Evolutionary conservation across 176 grass and related monocot genomes (phyloP), one percentile per base, ranked within the genome.

Genomic region (Oryza punctata): DNA sequence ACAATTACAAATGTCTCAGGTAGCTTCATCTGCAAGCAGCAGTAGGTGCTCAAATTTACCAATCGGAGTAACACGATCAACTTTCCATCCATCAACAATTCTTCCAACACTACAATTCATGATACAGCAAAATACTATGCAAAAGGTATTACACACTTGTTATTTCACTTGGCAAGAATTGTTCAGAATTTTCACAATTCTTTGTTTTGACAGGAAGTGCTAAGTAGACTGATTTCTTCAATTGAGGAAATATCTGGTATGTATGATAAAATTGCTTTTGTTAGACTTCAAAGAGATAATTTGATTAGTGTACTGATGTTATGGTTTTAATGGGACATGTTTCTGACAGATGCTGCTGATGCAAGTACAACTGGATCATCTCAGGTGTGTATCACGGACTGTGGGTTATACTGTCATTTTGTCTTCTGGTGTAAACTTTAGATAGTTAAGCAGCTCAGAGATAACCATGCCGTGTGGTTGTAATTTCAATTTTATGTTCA

Each of bases 51-150:
- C 81, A 81, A 84, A 78, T 84, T 69, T 63, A 77, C 57, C 79
- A 69, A 76, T 63, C 72, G 88, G 87, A 70, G 65, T 83, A 82
- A 79, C 74, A 73, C 67, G 30, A 73, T 67, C 74, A 67, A 67
- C 76, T 69, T 37, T 72, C 25, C 80, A 85, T 63, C 30, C 66
- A 66, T 63, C 80, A 15, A 41, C 86, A 81, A 65, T 96, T 89
- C 81, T 99, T 76, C 78, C 93, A 49, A 80, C 87, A 45, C 85
- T 99, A 61, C 89, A 92, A 73, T 99, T 96, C 76, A 85, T 96
- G 87, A 65, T 95, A 93, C 91, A 96, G 82, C 96, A 99, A 92
- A 99, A 95, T 91, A 67, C 61, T 50, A 61, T 94, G 89, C 96
- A 99, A 69, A 96, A 96, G 93, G 93, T 99, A 66, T 83, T 78